phyloP scores from a whole-genome alignment of 805 yeast species.

The Teunomyces kruisii region DNA sequence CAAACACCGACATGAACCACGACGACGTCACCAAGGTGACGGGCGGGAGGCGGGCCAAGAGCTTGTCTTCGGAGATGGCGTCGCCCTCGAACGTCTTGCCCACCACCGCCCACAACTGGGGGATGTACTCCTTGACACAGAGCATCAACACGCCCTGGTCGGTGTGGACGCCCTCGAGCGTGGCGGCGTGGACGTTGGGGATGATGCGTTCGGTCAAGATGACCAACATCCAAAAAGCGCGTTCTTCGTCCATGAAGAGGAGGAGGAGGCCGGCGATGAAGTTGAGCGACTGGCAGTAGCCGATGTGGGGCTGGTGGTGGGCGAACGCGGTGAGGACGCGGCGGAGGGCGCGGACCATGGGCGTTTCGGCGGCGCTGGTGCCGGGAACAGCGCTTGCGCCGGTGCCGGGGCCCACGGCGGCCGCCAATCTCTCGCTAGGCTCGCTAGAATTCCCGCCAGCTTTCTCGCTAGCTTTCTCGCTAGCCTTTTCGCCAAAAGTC shows the following conservation, averaged over 20 bases:
- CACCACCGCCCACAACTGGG: constrained; percentile 68
- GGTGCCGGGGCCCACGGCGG: constrained; percentile 1
- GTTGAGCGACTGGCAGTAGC: constrained; percentile 94
- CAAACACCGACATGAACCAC: constrained; percentile 98
- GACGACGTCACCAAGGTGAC: constrained; percentile 90
- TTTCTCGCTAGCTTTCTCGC: too few species aligned
- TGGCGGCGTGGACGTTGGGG: constrained; percentile 89
- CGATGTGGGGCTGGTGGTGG: constrained; percentile 81
- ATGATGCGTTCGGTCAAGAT: constrained; percentile 80
- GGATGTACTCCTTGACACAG: constrained; percentile 79
- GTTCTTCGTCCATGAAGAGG: constrained; percentile 85
- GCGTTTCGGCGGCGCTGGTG: constrained; percentile 58
- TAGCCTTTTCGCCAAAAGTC: too few species aligned
- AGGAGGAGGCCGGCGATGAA: constrained; percentile 86
- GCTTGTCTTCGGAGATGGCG: constrained; percentile 44
- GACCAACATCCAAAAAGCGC: constrained; percentile 93
- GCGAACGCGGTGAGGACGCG: constrained; percentile 84
- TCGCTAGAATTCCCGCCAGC: constrained; percentile 7
- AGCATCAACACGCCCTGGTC: constrained; percentile 94
- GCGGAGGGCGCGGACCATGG: constrained; percentile 68
- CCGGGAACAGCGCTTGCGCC: too few species aligned
- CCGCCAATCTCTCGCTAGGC: too few species aligned
- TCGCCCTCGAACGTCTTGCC: constrained; percentile 41
- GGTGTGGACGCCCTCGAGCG: constrained; percentile 89
- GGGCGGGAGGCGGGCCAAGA: constrained; percentile 80